Evolutionary conservation across 768 basidiomycete species (phyloP).

Genomic region (Boletales sp.): DNA sequence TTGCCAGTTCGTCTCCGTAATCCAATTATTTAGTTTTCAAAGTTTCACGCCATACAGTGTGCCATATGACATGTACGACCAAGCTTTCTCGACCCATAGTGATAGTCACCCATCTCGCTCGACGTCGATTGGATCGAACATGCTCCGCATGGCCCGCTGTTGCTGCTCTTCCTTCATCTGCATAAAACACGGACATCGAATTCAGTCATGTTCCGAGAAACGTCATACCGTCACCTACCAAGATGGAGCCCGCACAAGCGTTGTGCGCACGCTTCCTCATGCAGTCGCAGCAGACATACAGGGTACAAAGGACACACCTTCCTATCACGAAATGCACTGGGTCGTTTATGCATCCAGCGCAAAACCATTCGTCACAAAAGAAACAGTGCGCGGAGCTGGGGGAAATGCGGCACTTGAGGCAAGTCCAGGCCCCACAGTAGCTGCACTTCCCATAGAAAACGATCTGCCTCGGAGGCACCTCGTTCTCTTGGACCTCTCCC

Average conservation of each 20-base stretch:
- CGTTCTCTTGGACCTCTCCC: background rate
- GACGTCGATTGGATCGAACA: too few species aligned
- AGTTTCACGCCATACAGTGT: too few species aligned
- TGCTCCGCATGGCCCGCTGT: too few species aligned
- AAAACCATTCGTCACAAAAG: conserved; percentile 4
- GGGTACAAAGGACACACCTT: conserved; percentile 1
- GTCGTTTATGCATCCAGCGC: background rate
- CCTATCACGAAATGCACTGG: background rate
- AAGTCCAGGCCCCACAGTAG: conserved; percentile 4
- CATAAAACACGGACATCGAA: background rate
- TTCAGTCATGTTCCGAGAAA: background rate
- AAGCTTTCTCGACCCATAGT: too few species aligned
- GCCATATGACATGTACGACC: too few species aligned
- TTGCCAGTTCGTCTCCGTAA: too few species aligned
- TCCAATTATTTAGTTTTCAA: too few species aligned
- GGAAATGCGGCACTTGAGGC: conserved; percentile 1
- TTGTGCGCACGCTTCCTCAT: background rate
- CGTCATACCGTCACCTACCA: background rate
- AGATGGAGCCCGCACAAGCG: background rate
- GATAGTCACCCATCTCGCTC: too few species aligned
- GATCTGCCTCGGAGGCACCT: background rate
- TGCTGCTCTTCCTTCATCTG: background rate
- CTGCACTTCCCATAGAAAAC: background rate
- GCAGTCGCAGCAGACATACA: conserved; percentile 1
- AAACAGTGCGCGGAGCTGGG: background rate